A percentile compares a stretch with the other conserved stretches of the same genome.
phyloP scores from a whole-genome alignment of 148 eudicot genomes.

The Heliamphora exappendiculata region DNA sequence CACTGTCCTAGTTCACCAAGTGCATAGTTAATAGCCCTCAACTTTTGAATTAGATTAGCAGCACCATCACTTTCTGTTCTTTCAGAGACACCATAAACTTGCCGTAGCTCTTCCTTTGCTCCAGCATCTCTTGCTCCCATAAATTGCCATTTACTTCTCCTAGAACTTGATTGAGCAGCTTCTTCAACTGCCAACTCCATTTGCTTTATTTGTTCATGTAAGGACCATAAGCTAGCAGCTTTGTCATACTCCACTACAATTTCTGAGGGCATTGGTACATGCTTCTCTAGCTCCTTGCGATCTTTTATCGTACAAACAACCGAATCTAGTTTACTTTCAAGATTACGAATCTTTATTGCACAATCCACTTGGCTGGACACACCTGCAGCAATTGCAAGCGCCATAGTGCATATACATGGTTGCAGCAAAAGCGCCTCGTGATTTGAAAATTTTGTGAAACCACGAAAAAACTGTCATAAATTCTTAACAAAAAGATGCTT shows the following conservation, averaged over 20 bases:
- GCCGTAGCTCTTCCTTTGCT: constrained; percentile 86
- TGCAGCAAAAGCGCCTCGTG: neutral
- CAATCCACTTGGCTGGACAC: constrained; percentile 98
- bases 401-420: neutral
- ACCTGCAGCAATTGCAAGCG: constrained; percentile 39
- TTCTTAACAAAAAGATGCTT: neutral
- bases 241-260: constrained; percentile 87
- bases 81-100: constrained; percentile 98
- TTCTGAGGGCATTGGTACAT: constrained; percentile 97
- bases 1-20: constrained; percentile 97
- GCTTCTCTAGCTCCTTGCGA: constrained; percentile 91
- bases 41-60: constrained; percentile 87
- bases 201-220: constrained; percentile 89
- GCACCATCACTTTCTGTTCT: constrained; percentile 99
- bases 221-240: constrained; percentile 82
- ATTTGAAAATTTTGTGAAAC: constrained; percentile 1
- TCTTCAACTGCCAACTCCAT: constrained; percentile 85
- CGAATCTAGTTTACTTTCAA: constrained; percentile 89
- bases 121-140: constrained; percentile 99
- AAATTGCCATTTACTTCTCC: constrained; percentile 97
- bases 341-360: constrained; percentile 91
- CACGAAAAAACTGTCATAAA: neutral
- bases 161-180: constrained; percentile 84
- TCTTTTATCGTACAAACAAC: constrained; percentile 97
- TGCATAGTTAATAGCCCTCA: constrained; percentile 95